Base-by-base conservation (phyloP, 768 basidiomycete genomes). In the Auricularia sp. region DNA sequence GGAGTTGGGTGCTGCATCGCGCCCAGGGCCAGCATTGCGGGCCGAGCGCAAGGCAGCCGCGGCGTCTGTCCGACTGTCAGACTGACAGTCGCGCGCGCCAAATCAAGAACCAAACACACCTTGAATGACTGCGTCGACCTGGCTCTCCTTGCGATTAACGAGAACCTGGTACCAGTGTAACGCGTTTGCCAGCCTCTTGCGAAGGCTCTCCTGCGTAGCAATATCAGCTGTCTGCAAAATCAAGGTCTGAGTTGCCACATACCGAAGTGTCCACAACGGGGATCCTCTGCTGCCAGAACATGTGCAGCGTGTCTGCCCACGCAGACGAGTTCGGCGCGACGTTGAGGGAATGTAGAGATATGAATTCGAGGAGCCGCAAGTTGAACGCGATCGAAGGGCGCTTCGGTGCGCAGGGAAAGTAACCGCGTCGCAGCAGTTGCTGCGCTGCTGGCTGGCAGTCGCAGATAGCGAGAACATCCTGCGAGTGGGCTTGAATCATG, bases 381-480 rank as follows among this genome's bases (percentile, higher is more conserved):
- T 29, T 33, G 64, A 61, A 59, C 3, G 64, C 64, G 10, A 64
- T 34, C 7, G 29, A 18, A 12, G 59, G 64, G 7, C 59, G 64
- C 34, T 21, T 8, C 23, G 64, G 64, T 36, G 58, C 43, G 64
- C 64, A 59, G 21, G 64, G 64, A 34, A 56, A 64, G 34, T n/a
- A 35, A 8, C 64, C 64, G 5, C 16, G 11, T 2, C 36, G 11
- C n/a, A 64, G 18, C 35, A 64, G 23, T n/a, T 61, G 60, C 16
- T 8, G 34, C 34, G 23, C 14, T 39, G 60, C 60, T 12, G 60
- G 60, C 6, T n/a, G 21, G 34, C 60, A 61, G 12, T 39, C 36
- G 36, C 36, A 39, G 36, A 39, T 12, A 7, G 12, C 12, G 36
- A 39, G 36, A 12, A 39, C 36, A 39, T 6, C 36, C 36, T 39